Conservation (phyloP, 2,329 filamentous ascomycete species). For the Botrytis hyacinthi region DNA sequence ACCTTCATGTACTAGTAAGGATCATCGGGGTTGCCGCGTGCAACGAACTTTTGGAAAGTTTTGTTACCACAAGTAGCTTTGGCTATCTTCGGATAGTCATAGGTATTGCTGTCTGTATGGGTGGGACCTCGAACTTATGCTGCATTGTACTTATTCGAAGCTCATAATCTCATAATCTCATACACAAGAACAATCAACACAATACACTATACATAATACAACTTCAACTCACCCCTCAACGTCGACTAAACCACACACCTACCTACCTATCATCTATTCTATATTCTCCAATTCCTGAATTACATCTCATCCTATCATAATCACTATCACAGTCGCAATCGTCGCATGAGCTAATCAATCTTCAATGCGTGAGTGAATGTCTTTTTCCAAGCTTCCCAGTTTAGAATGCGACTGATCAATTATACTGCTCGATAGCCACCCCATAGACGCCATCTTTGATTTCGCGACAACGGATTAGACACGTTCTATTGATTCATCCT, state of each 20-base stretch:
- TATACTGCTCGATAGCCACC: not conserved
- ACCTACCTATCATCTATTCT: not conserved
- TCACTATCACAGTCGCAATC: not conserved
- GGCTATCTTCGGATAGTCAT: not conserved
- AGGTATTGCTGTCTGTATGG: not conserved
- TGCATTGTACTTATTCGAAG: not conserved
- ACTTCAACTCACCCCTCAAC: not conserved
- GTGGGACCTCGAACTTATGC: not conserved
- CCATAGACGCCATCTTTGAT: not conserved
- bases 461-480: not conserved
- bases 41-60: not conserved
- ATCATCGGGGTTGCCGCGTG: slow-evolving; percentile 9
- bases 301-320: not conserved
- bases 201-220: not conserved
- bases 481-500: not conserved
- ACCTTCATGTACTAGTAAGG: not conserved
- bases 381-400: not conserved
- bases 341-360: not conserved
- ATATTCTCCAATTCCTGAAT: not conserved
- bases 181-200: not conserved
- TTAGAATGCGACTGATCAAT: not conserved
- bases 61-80: not conserved
- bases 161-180: not conserved
- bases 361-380: slow-evolving; percentile 7
- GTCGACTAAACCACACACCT: not conserved